Percentiles rank a stretch among this genome's conserved stretches.
phyloP scores from a whole-genome alignment of 1,284 basidiomycete genomes.

The Exobasidium cylindrosporum region DNA sequence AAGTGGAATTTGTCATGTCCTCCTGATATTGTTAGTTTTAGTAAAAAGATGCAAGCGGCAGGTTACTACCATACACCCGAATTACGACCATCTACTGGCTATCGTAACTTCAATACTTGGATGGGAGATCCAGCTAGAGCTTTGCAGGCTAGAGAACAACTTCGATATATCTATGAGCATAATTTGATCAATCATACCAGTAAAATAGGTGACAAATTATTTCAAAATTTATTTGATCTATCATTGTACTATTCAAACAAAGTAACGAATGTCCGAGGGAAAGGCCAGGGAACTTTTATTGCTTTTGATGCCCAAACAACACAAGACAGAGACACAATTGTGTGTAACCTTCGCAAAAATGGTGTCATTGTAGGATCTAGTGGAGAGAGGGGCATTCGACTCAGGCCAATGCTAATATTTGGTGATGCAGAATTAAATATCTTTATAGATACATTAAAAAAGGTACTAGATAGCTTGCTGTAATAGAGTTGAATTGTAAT shows the following conservation, averaged over 20 bases:
- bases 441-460: constrained; percentile 54
- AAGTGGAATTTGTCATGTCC: constrained; percentile 59
- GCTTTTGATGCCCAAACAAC: constrained; percentile 58
- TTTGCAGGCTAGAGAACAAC: constrained; percentile 60
- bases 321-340: constrained; percentile 57
- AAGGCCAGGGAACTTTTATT: constrained; percentile 60
- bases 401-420: constrained; percentile 61
- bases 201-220: constrained; percentile 55
- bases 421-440: constrained; percentile 57
- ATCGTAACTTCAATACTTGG: constrained; percentile 59
- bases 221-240: constrained; percentile 45
- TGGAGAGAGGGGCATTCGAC: constrained; percentile 57
- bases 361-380: constrained; percentile 59
- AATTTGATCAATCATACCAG: constrained; percentile 56
- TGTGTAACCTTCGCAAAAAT: constrained; percentile 57
- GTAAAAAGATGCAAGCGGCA: constrained; percentile 58
- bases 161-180: constrained; percentile 59
- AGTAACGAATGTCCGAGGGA: constrained; percentile 58
- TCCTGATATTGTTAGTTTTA: constrained; percentile 63
- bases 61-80: constrained; percentile 61
- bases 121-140: constrained; percentile 60
- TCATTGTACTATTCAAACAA: constrained; percentile 25
- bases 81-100: constrained; percentile 59
- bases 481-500: too few species aligned
- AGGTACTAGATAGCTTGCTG: constrained; percentile 47